Conservation (phyloP, 1,284 basidiomycete species). For the Marasmius oreades region DNA sequence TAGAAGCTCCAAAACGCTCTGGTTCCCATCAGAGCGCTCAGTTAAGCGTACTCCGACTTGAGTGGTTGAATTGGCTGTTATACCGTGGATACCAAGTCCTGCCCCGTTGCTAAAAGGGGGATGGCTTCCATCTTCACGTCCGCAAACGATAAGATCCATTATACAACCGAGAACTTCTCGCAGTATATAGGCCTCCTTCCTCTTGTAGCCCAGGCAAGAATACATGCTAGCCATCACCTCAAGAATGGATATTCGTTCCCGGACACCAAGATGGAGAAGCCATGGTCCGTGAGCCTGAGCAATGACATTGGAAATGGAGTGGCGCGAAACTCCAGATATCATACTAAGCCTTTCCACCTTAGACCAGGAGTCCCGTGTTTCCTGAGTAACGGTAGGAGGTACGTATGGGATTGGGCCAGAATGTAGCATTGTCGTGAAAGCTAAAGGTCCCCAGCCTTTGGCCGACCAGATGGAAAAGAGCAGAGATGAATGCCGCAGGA, state of each 20-base stretch:
- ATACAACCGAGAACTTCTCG: slow-evolving; percentile 80
- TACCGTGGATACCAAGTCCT: slow-evolving; percentile 38
- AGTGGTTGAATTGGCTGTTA: slow-evolving; percentile 21
- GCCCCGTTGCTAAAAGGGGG: slow-evolving; percentile 38
- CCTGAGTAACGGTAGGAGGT: slow-evolving; percentile 45
- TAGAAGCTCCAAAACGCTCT: slow-evolving; percentile 70
- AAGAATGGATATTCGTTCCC: slow-evolving; percentile 70
- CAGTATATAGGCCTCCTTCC: slow-evolving; percentile 85
- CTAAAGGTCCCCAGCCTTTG: slow-evolving; percentile 82
- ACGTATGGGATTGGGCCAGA: slow-evolving; percentile 53
- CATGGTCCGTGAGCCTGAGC: slow-evolving; percentile 80
- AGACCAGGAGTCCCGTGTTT: slow-evolving; percentile 39
- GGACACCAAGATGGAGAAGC: slow-evolving; percentile 75
- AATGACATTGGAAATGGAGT: slow-evolving; percentile 60
- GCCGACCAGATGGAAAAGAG: slow-evolving; percentile 79
- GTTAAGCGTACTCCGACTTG: slow-evolving; percentile 64
- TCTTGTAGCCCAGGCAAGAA: slow-evolving; percentile 71
- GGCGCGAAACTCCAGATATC: slow-evolving; percentile 66
- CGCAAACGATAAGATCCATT: slow-evolving; percentile 77
- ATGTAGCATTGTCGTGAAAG: slow-evolving; percentile 74
- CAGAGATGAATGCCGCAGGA: slow-evolving; percentile 66
- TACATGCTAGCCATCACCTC: slow-evolving; percentile 73
- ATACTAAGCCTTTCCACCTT: slow-evolving; percentile 58
- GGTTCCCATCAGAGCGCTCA: slow-evolving; percentile 76
- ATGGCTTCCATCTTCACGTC: slow-evolving; percentile 61